phyloP scores from a whole-genome alignment of 371 early-diverging fungal genomes.

The Mucor racemosus region DNA sequence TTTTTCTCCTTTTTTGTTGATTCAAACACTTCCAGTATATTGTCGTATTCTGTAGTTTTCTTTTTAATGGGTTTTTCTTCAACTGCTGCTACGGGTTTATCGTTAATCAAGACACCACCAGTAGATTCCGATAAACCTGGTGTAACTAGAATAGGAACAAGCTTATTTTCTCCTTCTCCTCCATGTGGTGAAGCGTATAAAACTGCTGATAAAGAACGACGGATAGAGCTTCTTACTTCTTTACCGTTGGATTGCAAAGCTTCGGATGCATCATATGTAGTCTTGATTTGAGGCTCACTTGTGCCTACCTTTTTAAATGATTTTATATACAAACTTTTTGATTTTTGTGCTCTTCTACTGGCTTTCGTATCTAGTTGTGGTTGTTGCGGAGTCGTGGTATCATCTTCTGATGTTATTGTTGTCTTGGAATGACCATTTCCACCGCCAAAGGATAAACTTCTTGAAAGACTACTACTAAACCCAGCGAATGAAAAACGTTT shows the following conservation, averaged over 20 bases:
- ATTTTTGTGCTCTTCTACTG: constrained; percentile 35
- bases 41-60: constrained; percentile 42
- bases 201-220: constrained; percentile 45
- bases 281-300: neutral
- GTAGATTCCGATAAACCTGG: constrained; percentile 37
- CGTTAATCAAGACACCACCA: constrained; percentile 38
- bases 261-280: constrained; percentile 35
- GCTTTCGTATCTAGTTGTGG: neutral
- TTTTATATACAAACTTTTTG: constrained; percentile 42
- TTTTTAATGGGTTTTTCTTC: constrained; percentile 13
- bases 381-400: neutral
- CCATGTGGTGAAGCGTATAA: constrained; percentile 45
- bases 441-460: constrained; percentile 24
- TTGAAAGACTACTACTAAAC: constrained; percentile 27
- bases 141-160: constrained; percentile 49
- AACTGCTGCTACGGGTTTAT: constrained; percentile 10
- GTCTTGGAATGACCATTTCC: neutral
- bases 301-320: constrained; percentile 33
- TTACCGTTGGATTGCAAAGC: constrained; percentile 35
- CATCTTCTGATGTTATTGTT: constrained; percentile 2
- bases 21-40: constrained; percentile 36
- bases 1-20: constrained; percentile 4
- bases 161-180: constrained; percentile 7
- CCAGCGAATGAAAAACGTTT: constrained; percentile 50
- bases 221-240: constrained; percentile 39